Conservation (phyloP, 192 early-diverging fungal species). For the Entomortierella chlamydospora region DNA sequence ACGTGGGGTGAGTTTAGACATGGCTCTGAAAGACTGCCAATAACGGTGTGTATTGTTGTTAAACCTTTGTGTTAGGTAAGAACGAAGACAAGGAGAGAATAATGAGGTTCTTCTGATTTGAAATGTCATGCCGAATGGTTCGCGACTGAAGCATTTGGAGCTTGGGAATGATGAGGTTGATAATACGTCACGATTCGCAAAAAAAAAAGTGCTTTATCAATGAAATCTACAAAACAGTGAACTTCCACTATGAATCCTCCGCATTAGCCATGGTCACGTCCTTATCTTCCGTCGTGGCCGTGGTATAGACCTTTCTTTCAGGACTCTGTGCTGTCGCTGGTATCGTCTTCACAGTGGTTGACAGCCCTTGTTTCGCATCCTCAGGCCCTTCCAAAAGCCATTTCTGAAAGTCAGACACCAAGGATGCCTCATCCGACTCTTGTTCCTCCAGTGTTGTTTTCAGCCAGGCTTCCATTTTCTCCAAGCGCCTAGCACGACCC, state of each 20-base stretch:
- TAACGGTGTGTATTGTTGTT: neutral
- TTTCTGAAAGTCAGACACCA: conserved; percentile 23
- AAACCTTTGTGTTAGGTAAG: neutral
- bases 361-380: conserved; percentile 23
- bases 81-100: neutral
- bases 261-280: conserved; percentile 36
- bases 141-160: neutral
- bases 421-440: conserved; percentile 20
- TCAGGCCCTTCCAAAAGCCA: conserved; percentile 47
- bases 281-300: conserved; percentile 18
- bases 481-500: conserved; percentile 15
- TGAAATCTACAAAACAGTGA: conserved; percentile 3
- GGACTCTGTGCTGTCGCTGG: conserved; percentile 9
- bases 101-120: neutral
- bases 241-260: conserved; percentile 25
- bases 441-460: conserved; percentile 35
- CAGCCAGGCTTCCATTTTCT: conserved; percentile 53
- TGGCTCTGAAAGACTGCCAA: neutral
- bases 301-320: conserved; percentile 41
- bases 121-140: too few relatives aligned
- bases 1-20: conserved; percentile 15
- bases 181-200: too few relatives aligned
- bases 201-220: neutral
- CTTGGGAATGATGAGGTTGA: too few relatives aligned
- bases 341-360: conserved; percentile 15